phyloP scores from a whole-genome alignment of 1,284 basidiomycete genomes.

The Grifola frondosa region DNA sequence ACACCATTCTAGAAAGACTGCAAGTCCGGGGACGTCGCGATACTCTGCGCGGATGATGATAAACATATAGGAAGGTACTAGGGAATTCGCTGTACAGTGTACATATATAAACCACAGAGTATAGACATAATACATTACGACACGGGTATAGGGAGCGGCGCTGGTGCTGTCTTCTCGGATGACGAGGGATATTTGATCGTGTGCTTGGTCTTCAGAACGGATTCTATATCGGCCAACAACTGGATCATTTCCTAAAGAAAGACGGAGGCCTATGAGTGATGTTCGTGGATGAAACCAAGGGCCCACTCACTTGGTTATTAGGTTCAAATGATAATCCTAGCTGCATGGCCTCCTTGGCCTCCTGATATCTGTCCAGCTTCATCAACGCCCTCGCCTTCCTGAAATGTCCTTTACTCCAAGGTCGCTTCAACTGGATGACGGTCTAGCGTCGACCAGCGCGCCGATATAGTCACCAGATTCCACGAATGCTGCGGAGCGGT shows the following conservation, averaged over 20 bases:
- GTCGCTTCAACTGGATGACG: constrained; percentile 81
- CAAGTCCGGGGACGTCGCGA: constrained; percentile 13
- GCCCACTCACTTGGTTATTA: constrained; percentile 62
- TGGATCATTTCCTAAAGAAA: constrained; percentile 25
- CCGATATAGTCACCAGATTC: constrained; percentile 77
- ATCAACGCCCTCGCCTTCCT: constrained; percentile 86
- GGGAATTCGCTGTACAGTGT: too few relatives aligned
- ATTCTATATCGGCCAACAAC: constrained; percentile 24
- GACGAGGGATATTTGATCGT: constrained; percentile 7
- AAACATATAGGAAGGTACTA: too few relatives aligned
- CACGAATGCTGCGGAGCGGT: constrained; percentile 85
- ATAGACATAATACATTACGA: constrained; percentile 19
- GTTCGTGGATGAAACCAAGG: not conserved
- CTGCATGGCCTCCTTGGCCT: constrained; percentile 81
- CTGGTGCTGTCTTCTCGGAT: not conserved
- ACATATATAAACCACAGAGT: constrained; percentile 15
- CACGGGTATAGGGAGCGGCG: constrained; percentile 20
- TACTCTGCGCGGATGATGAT: constrained; percentile 8
- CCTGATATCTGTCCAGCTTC: constrained; percentile 68
- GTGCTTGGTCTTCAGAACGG: constrained; percentile 13
- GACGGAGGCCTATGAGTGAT: not conserved
- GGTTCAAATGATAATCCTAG: constrained; percentile 91
- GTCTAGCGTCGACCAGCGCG: constrained; percentile 88
- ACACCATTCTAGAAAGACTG: constrained; percentile 27
- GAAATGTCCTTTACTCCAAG: constrained; percentile 97